Evolutionary conservation across 176 grass and related monocot genomes (phyloP), one percentile per base, ranked within the genome.

Genomic region (Cenchrus purpureus): DNA sequence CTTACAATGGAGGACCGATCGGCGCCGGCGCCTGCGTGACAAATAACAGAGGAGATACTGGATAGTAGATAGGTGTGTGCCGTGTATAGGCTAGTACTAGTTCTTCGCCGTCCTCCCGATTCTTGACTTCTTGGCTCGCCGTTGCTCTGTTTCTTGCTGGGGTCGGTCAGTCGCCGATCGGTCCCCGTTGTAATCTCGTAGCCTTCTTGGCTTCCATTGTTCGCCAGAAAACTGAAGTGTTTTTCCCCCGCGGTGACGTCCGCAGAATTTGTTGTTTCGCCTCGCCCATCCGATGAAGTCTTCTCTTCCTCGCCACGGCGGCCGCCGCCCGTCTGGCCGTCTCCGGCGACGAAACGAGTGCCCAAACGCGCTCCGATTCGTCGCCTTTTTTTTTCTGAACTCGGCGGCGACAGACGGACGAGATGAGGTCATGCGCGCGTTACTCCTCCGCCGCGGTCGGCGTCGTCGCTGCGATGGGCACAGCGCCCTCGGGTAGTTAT

Each of bases 1-100:
- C 79, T 92, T 90, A 92, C 90, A 97, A 94, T 89, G 90, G 92
- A 92, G 95, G 92, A 92, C 57, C 88, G 88, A 86, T 46, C 78
- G 67, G 32, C 86, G 89, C 83, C 55, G 68, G 11, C 72, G 70
- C 69, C 75, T 40, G 79, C 88, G 8, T 73, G 81, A 50, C 59
- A 90, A 90, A 78, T 79, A 91, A 87, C 81, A 80, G 82, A 84
- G 80, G 82, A 84, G 74, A 80, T 78, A 78, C 16, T 56, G n/a
- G 80, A 80, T 78, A 61, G 20, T 49, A 73, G 12, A 19, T 12
- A 78, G 9, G 53, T 70, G 57, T 63, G 78, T 60, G 73, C 82
- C 81, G 32, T 59, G 73, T 82, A 82, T 68, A 79, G 69, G 74
- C 67, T 72, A 34, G 22, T 64, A 25, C 25, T 25, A 34, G 22